Evolutionary conservation across 1,139 yeast species (phyloP).

Genomic region (Suhomyces ambrosiae): DNA sequence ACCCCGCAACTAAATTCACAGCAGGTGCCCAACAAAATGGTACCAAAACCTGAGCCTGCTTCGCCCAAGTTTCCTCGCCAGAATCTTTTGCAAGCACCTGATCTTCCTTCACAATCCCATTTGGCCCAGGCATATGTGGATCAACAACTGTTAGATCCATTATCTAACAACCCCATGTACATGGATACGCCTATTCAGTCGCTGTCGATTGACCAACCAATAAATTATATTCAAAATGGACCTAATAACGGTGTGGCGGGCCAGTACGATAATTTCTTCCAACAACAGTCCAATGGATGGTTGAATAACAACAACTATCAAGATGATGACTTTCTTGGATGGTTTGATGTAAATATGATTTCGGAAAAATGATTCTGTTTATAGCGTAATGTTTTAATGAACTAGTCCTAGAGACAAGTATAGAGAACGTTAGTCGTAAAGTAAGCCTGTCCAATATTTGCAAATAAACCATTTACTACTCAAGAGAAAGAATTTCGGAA

Average conservation of each 20-base stretch:
- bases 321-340: slow-evolving; percentile 87
- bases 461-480: no score
- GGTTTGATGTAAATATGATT: slow-evolving; percentile 73
- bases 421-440: no score
- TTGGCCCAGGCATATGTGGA: slow-evolving; percentile 7
- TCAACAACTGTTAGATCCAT: slow-evolving; percentile 7
- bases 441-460: no score
- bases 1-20: not conserved
- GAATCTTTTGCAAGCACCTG: slow-evolving; percentile 9
- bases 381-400: slow-evolving; percentile 3
- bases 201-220: slow-evolving; percentile 3
- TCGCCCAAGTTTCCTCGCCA: slow-evolving; percentile 4
- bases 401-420: not conserved
- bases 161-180: slow-evolving; percentile 6
- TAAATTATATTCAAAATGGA: slow-evolving; percentile 5
- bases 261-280: slow-evolving; percentile 61
- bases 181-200: slow-evolving; percentile 7
- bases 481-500: no score
- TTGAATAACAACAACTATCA: slow-evolving; percentile 61
- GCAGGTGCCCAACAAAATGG: not conserved
- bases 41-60: slow-evolving; percentile 1
- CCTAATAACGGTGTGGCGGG: slow-evolving; percentile 30
- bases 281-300: slow-evolving; percentile 87
- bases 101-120: slow-evolving; percentile 10
- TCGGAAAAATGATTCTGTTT: slow-evolving; percentile 22